Conservation (phyloP, 352 stramenopile species). For the Thraustochytrium striatum region DNA sequence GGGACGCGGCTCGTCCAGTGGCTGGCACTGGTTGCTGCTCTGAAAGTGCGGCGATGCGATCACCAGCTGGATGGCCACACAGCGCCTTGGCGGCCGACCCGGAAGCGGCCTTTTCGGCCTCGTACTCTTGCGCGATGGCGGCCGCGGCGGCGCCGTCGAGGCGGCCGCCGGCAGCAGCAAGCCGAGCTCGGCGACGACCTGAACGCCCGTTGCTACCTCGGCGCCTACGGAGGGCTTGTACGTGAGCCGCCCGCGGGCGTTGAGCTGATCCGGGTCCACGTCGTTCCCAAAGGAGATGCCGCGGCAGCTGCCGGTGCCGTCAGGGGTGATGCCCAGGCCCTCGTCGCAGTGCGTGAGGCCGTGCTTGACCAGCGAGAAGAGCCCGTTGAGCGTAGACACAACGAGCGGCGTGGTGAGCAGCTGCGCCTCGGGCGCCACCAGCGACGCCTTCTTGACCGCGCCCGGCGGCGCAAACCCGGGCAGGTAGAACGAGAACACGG, state of each 20-base stretch:
- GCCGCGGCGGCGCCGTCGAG: conserved; percentile 53
- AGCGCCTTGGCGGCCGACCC: not conserved
- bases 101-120: no score
- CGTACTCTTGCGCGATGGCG: not conserved
- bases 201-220: not conserved
- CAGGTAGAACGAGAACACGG: conserved; percentile 63
- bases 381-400: conserved; percentile 59
- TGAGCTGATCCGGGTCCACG: no score
- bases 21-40: conserved; percentile 51
- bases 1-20: not conserved
- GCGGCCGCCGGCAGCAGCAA: conserved; percentile 59
- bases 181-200: conserved; percentile 60
- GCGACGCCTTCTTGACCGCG: conserved; percentile 48
- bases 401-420: conserved; percentile 59
- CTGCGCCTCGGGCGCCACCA: conserved; percentile 58
- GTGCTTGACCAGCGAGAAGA: conserved; percentile 54
- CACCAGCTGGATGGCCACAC: conserved; percentile 57
- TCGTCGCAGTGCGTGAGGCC: conserved; percentile 55
- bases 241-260: not conserved
- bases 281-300: no score
- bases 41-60: conserved; percentile 60
- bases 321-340: conserved; percentile 28
- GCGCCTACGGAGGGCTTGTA: not conserved
- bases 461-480: conserved; percentile 55
- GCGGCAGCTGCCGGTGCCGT: not conserved